phyloP scores from a whole-genome alignment of 371 early-diverging fungal species.

The Mucor indicus region DNA sequence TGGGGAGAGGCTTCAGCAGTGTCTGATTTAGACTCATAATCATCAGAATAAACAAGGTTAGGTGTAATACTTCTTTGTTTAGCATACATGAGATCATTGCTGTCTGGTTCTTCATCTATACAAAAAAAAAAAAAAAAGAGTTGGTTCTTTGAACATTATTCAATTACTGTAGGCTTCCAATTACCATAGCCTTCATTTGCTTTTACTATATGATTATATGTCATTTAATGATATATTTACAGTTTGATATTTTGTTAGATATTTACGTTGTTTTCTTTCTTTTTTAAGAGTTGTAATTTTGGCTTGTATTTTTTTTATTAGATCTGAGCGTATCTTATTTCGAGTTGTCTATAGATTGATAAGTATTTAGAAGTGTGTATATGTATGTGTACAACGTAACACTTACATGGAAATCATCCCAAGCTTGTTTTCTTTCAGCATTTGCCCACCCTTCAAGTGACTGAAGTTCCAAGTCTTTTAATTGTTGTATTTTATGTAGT shows the following conservation, averaged over 20 bases:
- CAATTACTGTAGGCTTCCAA: too few species aligned
- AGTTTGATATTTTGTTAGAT: background rate
- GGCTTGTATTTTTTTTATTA: constrained; percentile 13
- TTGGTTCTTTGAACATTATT: too few species aligned
- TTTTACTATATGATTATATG: too few species aligned
- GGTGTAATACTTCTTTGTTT: constrained; percentile 25
- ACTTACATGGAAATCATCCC: constrained; percentile 33
- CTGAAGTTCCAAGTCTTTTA: constrained; percentile 18
- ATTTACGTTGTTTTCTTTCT: constrained; percentile 20
- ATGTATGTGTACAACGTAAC: constrained; percentile 1
- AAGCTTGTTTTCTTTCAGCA: constrained; percentile 26
- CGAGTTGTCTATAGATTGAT: constrained; percentile 16
- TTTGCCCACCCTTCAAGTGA: constrained; percentile 24
- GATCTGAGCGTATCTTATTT: constrained; percentile 15
- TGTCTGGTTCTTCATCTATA: constrained; percentile 22
- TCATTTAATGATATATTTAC: too few species aligned
- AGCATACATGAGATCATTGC: constrained; percentile 22
- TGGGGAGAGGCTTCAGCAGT: too few species aligned
- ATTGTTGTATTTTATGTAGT: constrained; percentile 14
- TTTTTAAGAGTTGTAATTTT: constrained; percentile 14
- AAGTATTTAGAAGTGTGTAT: too few species aligned
- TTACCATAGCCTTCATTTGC: constrained; percentile 9
- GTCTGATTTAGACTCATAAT: constrained; percentile 29
- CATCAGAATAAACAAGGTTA: constrained; percentile 25
- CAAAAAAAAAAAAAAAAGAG: too few species aligned